Evolutionary conservation across 805 yeast genomes (phyloP), one percentile per base, ranked within the genome.

Genomic region (Pichia rugopelliculosa): DNA sequence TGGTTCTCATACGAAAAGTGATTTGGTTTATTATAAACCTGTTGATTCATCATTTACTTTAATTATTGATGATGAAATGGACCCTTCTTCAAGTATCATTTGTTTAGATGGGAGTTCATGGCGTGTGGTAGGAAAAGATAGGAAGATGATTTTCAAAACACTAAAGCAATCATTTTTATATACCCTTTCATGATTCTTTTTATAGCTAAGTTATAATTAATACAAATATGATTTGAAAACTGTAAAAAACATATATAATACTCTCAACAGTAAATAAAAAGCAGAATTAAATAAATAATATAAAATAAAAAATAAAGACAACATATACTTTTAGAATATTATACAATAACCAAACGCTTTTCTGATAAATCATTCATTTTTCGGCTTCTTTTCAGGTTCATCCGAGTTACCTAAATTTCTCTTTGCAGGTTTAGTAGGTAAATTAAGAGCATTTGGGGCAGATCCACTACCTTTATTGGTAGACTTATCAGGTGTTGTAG

Each of bases 21-120:
- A 62, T 0, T 60, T 68, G 22, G 87, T 83, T 6, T 55, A 56
- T 6, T 84, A 84, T 58, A 48, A 36, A 56, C 10, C 58, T 21
- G 9, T 36, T 13, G n/a, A 39, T 21, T 4, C 6, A n/a, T 17
- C 36, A 10, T 5, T 44, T n/a, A 6, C 50, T 34, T 11, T 49
- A 13, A 26, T 24, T n/a, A 25, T 47, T 42, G 21, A 26, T 25
- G 25, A 45, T 49, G 21, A 20, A 15, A 42, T 48, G 43, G 27
- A 33, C 22, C 20, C 26, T 1, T 15, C 56, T 12, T 56, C 67
- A n/a, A 65, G 75, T 51, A 65, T 88, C 30, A 72, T 82, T 60
- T 84, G 91, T 57, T 58, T 84, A 12, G 93, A 84, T 61, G 93
- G 93, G 0, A 65, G 74, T 18, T 39, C 48, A 6, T 47, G 51